These are phyloP conservation scores for Aspergillus sp. DNA, from an alignment of 2,329 filamentous ascomycete species.

Conservation along the genomic window DNA sequence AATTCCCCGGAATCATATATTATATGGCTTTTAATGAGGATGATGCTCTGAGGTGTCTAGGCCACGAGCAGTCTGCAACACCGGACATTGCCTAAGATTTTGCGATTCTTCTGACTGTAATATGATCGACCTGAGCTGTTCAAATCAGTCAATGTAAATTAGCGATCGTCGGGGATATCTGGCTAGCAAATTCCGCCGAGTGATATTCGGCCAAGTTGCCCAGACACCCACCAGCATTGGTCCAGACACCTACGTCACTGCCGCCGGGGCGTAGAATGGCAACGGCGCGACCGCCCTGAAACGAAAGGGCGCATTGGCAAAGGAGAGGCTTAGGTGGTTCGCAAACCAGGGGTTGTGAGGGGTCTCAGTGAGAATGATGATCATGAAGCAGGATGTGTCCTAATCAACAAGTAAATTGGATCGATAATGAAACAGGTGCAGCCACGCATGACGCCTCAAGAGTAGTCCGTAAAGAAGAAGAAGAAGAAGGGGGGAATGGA, in stretches of 20 bases:
- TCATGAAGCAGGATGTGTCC: too few relatives aligned
- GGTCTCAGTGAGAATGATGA: not conserved
- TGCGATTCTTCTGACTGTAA: not conserved
- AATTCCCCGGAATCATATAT: not conserved
- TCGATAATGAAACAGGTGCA: too few relatives aligned
- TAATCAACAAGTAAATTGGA: too few relatives aligned
- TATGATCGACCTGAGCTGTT: not conserved
- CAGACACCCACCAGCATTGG: not conserved
- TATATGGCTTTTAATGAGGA: constrained; percentile 17
- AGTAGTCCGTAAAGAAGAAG: too few relatives aligned
- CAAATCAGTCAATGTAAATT: not conserved
- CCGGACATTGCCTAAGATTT: not conserved
- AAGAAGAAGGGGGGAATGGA: not conserved
- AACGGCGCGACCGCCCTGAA: not conserved
- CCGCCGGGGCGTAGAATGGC: not conserved
- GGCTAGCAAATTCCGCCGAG: not conserved
- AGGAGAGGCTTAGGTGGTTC: not conserved
- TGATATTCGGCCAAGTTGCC: not conserved
- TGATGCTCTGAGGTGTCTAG: not conserved
- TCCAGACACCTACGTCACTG: constrained; percentile 1
- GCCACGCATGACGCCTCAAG: too few relatives aligned
- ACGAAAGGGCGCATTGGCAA: too few relatives aligned
- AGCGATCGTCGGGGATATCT: not conserved
- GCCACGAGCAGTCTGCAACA: not conserved
- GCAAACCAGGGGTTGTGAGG: not conserved